Evolutionary conservation across 2,329 filamentous ascomycete species (phyloP), one percentile per base, ranked within the genome.

Genomic region (Thermothelomyces thermophilus): DNA sequence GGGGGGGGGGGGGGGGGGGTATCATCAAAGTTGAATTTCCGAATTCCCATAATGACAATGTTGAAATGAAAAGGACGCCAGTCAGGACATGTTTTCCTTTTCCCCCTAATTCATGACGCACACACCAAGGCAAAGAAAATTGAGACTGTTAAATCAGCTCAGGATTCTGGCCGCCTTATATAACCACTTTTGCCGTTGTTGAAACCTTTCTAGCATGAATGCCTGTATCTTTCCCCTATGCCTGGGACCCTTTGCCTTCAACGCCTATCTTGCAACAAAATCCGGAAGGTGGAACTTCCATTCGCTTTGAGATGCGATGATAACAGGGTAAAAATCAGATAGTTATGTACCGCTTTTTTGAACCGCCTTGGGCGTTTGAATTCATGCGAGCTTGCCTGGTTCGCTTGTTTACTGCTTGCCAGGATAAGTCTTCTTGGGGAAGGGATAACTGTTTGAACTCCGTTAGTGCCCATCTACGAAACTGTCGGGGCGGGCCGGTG

Each of bases 351-450:
- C n/a, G n/a, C n/a, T n/a, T n/a, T n/a, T n/a, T n/a, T n/a, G n/a
- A n/a, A 6, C 9, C 30, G 34, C 19, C 24, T 17, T 10, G 11
- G 13, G 10, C 20, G 16, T 30, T 10, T 28, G 26, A 14, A 31
- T 40, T 16, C 26, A 10, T 24, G 35, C 24, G 22, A n/a, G 5
- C 39, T 22, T 40, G 28, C 20, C 20, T 1, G 33, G 46, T 49
- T 45, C 51, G 52, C 52, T 41, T 5, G 46, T 30, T 41, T 44
- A 59, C 48, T 60, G 50, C 48, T 71, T 72, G 56, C 75, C 66
- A 61, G 76, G 69, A 71, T 89, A 91, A 58, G 80, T 73, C 71
- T 90, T 82, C 78, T 91, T 90, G 64, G 86, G 86, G 75, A 82
- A 86, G 60, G 87, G 87, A 75, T 82, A 90, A 60, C 86, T 90